Evolutionary conservation across 2,329 filamentous ascomycete species (phyloP), one percentile per base, ranked within the genome.

Genomic region (Pestalotiopsis fici): DNA sequence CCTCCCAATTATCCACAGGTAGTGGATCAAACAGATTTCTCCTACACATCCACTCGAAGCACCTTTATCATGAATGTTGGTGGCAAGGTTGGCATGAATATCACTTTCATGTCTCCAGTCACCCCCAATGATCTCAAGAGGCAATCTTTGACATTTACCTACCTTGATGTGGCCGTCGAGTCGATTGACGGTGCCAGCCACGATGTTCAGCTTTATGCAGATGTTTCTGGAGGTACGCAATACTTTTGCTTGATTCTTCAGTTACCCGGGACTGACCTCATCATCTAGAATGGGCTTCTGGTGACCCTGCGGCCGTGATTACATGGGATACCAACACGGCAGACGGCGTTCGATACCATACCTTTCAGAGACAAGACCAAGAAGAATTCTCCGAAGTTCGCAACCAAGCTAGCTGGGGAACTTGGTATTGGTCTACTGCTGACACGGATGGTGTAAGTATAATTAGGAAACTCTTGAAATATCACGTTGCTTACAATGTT

Each of bases 331-430:
- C 86, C 68, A 84, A 80, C 43, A 82, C 80, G 1, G 73, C 73
- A 12, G 80, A 84, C 31, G 83, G 81, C 3, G 80, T 93, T 47
- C 83, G 85, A 5, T 93, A 91, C 73, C 91, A 93, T 79, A 85
- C 86, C 61, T 87, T 93, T 67, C 85, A 83, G 70, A 84, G 88
- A 57, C 82, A 85, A 69, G 77, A 83, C 9, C 91, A 95, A 77
- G 80, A 87, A 61, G 80, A 89, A 21, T 91, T 96, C 65, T 86
- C 87, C 1, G 94, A 97, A 76, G 81, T 82, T 13, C 81, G 81
- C 54, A 91, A 97, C 73, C 90, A 91, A 71, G 87, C 93, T 0
- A 91, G 94, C 80, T 97, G 94, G 94, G 94, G 94, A 2, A 90
- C 87, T 63, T 87, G 95, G 81, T 77, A 75, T 78, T 94, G 94